These are phyloP conservation scores for Solanum pennellii DNA, from an alignment of 257 asterid species.

Conservation along the genomic window DNA sequence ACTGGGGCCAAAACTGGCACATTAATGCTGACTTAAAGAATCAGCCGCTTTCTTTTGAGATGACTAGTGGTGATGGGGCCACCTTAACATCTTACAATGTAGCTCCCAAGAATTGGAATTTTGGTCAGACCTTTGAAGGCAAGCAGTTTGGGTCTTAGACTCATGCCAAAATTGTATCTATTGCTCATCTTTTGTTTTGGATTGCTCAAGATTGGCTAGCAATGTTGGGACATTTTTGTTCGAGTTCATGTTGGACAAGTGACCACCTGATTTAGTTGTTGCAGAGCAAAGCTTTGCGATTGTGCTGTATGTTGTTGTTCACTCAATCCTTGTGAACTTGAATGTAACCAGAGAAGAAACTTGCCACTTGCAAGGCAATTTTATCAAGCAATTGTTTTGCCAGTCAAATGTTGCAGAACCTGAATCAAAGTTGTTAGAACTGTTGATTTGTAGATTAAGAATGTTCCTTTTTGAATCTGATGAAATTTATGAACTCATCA, in stretches of 20 bases:
- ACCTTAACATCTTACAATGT: conserved; percentile 41
- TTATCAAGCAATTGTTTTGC: background rate
- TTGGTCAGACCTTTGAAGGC: conserved; percentile 53
- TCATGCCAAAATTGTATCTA: background rate
- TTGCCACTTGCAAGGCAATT: background rate
- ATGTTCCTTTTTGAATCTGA: background rate
- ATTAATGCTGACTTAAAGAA: conserved; percentile 39
- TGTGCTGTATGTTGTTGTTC: background rate
- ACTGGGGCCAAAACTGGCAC: conserved; percentile 71
- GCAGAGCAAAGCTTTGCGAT: background rate
- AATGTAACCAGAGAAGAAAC: background rate
- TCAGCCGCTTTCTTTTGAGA: conserved; percentile 61
- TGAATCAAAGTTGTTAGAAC: background rate
- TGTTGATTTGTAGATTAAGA: background rate
- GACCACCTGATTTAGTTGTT: background rate
- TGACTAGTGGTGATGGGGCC: conserved; percentile 29
- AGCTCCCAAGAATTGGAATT: conserved; percentile 44
- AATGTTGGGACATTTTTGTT: background rate
- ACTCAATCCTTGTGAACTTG: background rate
- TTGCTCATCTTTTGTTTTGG: background rate
- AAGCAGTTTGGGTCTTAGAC: conserved; percentile 40
- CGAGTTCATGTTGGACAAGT: background rate
- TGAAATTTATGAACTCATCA: background rate
- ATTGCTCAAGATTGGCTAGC: background rate
- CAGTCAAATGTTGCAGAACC: background rate